Conservation (phyloP, 345 rosid genomes). For the Camelina laxa region DNA sequence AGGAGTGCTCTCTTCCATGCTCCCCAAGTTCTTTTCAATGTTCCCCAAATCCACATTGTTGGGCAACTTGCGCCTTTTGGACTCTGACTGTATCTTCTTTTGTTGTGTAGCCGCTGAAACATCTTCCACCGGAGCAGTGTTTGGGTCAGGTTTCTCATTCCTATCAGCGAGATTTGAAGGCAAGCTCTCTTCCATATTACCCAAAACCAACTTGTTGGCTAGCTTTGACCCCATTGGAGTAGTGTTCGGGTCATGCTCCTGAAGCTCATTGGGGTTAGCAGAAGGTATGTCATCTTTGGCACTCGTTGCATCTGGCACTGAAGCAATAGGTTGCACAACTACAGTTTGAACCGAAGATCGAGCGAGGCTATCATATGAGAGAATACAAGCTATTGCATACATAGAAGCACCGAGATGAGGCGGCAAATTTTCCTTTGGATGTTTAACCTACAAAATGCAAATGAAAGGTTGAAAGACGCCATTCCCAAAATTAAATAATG, state of each 20-base stretch:
- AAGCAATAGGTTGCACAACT: slow-evolving; percentile 27
- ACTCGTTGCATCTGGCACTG: slow-evolving; percentile 21
- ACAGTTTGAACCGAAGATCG: slow-evolving; percentile 44
- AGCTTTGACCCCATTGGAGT: slow-evolving; percentile 22
- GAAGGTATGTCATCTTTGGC: slow-evolving; percentile 22
- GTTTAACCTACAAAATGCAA: slow-evolving; percentile 55
- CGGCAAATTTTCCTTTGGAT: slow-evolving; percentile 66
- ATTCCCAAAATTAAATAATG: neutral
- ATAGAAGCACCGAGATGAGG: slow-evolving; percentile 68
- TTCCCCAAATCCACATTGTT: slow-evolving; percentile 18
- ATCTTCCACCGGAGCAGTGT: slow-evolving; percentile 23
- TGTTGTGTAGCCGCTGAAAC: neutral
- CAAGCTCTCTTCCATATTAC: slow-evolving; percentile 30
- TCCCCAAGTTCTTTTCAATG: neutral
- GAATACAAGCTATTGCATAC: slow-evolving; percentile 58
- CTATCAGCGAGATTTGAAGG: slow-evolving; percentile 26
- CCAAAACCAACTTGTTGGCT: slow-evolving; percentile 17
- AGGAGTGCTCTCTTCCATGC: slow-evolving; percentile 9
- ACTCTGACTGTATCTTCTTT: slow-evolving; percentile 16
- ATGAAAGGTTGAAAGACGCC: slow-evolving; percentile 14
- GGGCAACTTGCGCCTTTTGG: neutral
- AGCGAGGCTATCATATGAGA: slow-evolving; percentile 63
- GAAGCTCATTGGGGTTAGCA: slow-evolving; percentile 1
- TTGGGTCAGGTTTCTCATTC: slow-evolving; percentile 16
- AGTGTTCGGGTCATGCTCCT: slow-evolving; percentile 18